These are phyloP conservation scores for Camelina laxa DNA, from an alignment of 345 rosid species.

Conservation along the genomic window DNA sequence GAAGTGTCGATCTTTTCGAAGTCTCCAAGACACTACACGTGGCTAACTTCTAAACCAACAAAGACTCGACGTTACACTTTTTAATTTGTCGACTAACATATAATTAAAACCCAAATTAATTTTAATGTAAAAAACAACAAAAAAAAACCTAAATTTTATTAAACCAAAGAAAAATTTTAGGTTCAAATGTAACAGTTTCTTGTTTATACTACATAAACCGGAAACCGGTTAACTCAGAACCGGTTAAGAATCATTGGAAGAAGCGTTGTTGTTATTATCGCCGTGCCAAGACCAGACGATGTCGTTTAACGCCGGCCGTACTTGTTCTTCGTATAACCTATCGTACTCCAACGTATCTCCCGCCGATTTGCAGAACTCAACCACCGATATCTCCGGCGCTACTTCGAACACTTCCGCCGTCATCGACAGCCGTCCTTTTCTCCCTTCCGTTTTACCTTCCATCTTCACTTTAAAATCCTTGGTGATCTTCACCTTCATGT, in stretches of 20 bases:
- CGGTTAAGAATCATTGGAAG: background rate
- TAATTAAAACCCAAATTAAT: background rate
- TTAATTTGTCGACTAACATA: background rate
- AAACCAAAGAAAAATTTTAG: slow-evolving; percentile 31
- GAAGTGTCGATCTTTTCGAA: slow-evolving; percentile 9
- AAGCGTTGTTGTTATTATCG: slow-evolving; percentile 27
- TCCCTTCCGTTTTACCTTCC: slow-evolving; percentile 59
- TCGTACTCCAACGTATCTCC: slow-evolving; percentile 66
- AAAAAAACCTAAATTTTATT: slow-evolving; percentile 1
- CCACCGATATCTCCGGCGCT: slow-evolving; percentile 68
- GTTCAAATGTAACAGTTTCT: slow-evolving; percentile 19
- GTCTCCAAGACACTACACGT: slow-evolving; percentile 31
- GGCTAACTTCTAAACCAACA: background rate
- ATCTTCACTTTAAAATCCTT: slow-evolving; percentile 58
- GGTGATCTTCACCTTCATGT: slow-evolving; percentile 52
- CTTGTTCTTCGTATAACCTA: slow-evolving; percentile 61
- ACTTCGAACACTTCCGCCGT: slow-evolving; percentile 75
- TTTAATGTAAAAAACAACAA: background rate
- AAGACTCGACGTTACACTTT: background rate
- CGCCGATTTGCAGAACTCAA: slow-evolving; percentile 68
- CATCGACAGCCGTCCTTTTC: slow-evolving; percentile 65
- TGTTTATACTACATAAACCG: slow-evolving; percentile 15
- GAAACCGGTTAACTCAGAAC: slow-evolving; percentile 4
- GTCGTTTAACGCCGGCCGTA: slow-evolving; percentile 72
- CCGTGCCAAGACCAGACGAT: slow-evolving; percentile 95